phyloP scores from a whole-genome alignment of 2,329 filamentous ascomycete species.

The Paracoccidioides brasiliensis region DNA sequence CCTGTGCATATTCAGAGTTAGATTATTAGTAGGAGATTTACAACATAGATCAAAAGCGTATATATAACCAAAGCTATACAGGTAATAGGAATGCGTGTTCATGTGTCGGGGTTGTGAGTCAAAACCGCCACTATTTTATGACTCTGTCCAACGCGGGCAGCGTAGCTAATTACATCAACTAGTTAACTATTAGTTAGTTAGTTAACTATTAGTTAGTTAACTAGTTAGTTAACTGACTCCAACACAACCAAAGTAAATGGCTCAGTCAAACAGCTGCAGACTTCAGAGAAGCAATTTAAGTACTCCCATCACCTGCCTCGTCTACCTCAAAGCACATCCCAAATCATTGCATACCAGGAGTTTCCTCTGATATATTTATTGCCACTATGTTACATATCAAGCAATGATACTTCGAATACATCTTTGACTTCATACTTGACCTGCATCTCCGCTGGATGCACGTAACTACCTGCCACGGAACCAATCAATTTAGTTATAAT shows the following conservation, averaged over 20 bases:
- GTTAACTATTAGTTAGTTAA: too few species aligned
- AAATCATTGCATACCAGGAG: not conserved
- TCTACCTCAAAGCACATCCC: not conserved
- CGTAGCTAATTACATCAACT: too few species aligned
- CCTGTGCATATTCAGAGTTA: too few species aligned
- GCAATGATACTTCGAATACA: conserved; percentile 11
- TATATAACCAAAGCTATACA: too few species aligned
- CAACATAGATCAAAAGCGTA: too few species aligned
- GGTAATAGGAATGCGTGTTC: not conserved
- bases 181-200: too few species aligned
- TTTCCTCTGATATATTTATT: not conserved
- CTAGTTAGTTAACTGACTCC: too few species aligned
- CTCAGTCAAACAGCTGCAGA: too few species aligned
- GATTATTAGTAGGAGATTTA: too few species aligned
- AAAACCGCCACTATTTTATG: not conserved
- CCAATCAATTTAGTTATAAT: conserved; percentile 10
- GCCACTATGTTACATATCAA: not conserved
- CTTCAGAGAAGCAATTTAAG: too few species aligned
- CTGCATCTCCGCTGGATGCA: not conserved
- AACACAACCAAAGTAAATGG: too few species aligned
- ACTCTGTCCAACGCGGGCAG: not conserved
- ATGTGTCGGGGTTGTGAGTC: not conserved
- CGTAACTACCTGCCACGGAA: not conserved
- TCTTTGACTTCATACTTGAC: not conserved
- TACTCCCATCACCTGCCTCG: too few species aligned